Percentiles rank a stretch among this genome's conserved stretches.
These are phyloP conservation scores for Phytophthora citrophthora DNA, from an alignment of 352 stramenopile genomes.

Conservation along the genomic window DNA sequence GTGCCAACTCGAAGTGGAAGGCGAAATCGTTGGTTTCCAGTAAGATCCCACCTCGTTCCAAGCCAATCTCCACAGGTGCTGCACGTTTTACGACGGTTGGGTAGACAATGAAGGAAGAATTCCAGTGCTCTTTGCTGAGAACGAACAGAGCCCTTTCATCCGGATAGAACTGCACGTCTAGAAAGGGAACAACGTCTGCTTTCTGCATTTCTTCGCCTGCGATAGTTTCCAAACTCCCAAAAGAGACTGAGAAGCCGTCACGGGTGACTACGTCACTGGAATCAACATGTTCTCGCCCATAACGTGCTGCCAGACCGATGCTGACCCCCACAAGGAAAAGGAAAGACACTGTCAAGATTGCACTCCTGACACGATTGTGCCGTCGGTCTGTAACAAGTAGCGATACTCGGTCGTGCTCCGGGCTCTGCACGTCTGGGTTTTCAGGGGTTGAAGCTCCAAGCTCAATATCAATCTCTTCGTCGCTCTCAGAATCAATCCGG, in stretches of 20 bases:
- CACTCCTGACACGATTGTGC: constrained; percentile 11
- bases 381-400: constrained; percentile 18
- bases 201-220: constrained; percentile 27
- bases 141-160: constrained; percentile 49
- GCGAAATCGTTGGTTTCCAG: constrained; percentile 65
- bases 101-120: constrained; percentile 75
- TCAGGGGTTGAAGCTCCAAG: constrained; percentile 17
- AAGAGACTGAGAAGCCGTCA: constrained; percentile 10
- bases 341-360: constrained; percentile 22
- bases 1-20: constrained; percentile 71
- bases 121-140: constrained; percentile 63
- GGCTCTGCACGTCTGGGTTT: constrained; percentile 10
- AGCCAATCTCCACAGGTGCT: constrained; percentile 40
- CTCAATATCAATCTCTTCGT: constrained; percentile 44
- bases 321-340: constrained; percentile 35
- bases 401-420: constrained; percentile 21
- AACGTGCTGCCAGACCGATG: constrained; percentile 31
- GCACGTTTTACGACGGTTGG: constrained; percentile 68
- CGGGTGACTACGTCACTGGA: constrained; percentile 1
- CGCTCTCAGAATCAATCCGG: constrained; percentile 26
- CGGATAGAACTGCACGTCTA: constrained; percentile 45
- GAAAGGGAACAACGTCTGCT: constrained; percentile 34
- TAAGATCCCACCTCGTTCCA: constrained; percentile 62
- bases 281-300: constrained; percentile 16
- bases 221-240: constrained; percentile 37